Evolutionary conservation across 2,329 filamentous ascomycete genomes (phyloP).

Genomic region (Orbilia oligospora): DNA sequence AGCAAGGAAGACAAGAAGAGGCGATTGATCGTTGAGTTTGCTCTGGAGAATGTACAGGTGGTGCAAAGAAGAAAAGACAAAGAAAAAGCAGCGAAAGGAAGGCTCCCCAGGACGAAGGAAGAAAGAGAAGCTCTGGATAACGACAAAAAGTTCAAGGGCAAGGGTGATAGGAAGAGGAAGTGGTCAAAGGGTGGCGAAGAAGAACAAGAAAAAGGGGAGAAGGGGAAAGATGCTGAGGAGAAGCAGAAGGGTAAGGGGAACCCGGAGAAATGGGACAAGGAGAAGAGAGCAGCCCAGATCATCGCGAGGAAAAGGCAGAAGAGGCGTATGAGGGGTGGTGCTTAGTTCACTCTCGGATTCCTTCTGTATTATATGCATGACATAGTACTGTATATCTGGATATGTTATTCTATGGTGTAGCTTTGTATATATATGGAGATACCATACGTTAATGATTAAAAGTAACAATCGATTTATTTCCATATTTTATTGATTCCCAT

Average conservation of each 20-base stretch:
- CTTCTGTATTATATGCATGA: slow-evolving; percentile 6
- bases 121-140: slow-evolving; percentile 35
- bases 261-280: slow-evolving; percentile 62
- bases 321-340: slow-evolving; percentile 38
- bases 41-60: slow-evolving; percentile 97
- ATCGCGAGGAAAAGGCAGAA: slow-evolving; percentile 63
- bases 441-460: background rate
- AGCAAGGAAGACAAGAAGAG: slow-evolving; percentile 80
- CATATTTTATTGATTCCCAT: background rate
- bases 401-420: background rate
- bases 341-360: background rate
- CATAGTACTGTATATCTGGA: background rate
- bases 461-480: slow-evolving; percentile 4
- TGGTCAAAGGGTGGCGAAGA: slow-evolving; percentile 62
- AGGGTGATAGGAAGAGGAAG: slow-evolving; percentile 60
- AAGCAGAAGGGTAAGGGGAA: slow-evolving; percentile 56
- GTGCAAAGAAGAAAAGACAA: slow-evolving; percentile 81
- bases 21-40: slow-evolving; percentile 93
- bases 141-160: slow-evolving; percentile 15
- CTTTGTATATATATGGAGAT: background rate
- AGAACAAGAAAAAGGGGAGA: slow-evolving; percentile 56
- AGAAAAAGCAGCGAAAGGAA: slow-evolving; percentile 71
- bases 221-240: slow-evolving; percentile 59
- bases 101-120: slow-evolving; percentile 56
- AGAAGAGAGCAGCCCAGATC: slow-evolving; percentile 61